These are phyloP conservation scores for Wickerhamomyces chambardii DNA, from an alignment of 805 yeast species.

Conservation along the genomic window DNA sequence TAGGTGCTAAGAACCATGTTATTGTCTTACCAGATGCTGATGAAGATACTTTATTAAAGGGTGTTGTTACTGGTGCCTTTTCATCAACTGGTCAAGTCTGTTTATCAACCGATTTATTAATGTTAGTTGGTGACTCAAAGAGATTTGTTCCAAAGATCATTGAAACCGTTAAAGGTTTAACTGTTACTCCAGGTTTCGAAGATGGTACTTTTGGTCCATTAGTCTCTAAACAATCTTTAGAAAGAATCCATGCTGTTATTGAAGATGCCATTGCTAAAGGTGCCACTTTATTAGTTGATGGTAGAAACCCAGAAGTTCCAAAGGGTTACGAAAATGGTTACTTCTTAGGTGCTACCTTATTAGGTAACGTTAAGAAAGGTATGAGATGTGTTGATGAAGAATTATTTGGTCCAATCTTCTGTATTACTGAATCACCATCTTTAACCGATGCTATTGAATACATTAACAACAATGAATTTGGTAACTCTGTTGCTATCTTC, in stretches of 20 bases:
- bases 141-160: slow-evolving; percentile 57
- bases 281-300: slow-evolving; percentile 55
- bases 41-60: slow-evolving; percentile 51
- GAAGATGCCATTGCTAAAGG: slow-evolving; percentile 52
- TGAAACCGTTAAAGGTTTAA: slow-evolving; percentile 44
- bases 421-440: slow-evolving; percentile 51
- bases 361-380: slow-evolving; percentile 54
- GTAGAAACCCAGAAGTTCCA: slow-evolving; percentile 36
- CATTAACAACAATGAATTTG: slow-evolving; percentile 49
- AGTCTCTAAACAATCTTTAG: slow-evolving; percentile 49
- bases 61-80: slow-evolving; percentile 67
- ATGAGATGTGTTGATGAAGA: slow-evolving; percentile 69
- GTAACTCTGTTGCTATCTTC: slow-evolving; percentile 68
- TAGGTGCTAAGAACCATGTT: slow-evolving; percentile 77
- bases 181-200: slow-evolving; percentile 61
- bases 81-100: slow-evolving; percentile 86
- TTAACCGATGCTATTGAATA: slow-evolving; percentile 61
- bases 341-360: slow-evolving; percentile 65
- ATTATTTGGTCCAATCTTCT: slow-evolving; percentile 69
- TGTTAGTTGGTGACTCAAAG: slow-evolving; percentile 56
- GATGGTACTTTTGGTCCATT: slow-evolving; percentile 65
- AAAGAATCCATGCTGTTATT: slow-evolving; percentile 47
- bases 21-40: slow-evolving; percentile 68
- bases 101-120: slow-evolving; percentile 69
- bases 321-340: slow-evolving; percentile 50